Evolutionary conservation across 1,284 basidiomycete species (phyloP).

Genomic region (Neotropicomus parvogracilis): DNA sequence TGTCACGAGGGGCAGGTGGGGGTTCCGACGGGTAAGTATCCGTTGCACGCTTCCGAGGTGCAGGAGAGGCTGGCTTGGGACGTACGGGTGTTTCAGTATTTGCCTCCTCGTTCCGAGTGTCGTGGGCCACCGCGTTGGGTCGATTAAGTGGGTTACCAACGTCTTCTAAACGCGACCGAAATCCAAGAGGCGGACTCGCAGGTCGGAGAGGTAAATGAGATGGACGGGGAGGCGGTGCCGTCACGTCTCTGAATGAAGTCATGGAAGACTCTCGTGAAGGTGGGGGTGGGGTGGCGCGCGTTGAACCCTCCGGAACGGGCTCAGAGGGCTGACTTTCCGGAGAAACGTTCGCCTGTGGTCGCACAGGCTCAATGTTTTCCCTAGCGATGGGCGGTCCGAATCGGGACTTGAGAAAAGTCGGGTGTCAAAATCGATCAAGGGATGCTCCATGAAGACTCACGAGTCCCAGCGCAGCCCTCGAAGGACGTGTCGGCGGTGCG

Average conservation of each 20-base stretch:
- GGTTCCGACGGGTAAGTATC: slow-evolving; percentile 11
- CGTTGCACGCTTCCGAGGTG: slow-evolving; percentile 5
- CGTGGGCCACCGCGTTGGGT: background rate
- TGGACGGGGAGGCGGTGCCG: slow-evolving; percentile 7
- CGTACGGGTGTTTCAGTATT: slow-evolving; percentile 6
- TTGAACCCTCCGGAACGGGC: slow-evolving; percentile 15
- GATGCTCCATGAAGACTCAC: slow-evolving; percentile 13
- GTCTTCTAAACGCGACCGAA: slow-evolving; percentile 10
- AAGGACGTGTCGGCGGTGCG: slow-evolving; percentile 10
- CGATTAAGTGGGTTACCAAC: slow-evolving; percentile 2
- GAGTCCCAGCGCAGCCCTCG: slow-evolving; percentile 18
- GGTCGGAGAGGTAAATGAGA: slow-evolving; percentile 26
- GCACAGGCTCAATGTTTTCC: slow-evolving; percentile 15
- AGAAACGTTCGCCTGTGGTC: slow-evolving; percentile 8
- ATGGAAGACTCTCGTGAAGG: slow-evolving; percentile 32
- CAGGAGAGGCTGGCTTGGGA: slow-evolving; percentile 9
- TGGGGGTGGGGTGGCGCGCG: slow-evolving; percentile 30
- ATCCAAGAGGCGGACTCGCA: slow-evolving; percentile 17
- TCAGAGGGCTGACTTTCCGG: slow-evolving; percentile 19
- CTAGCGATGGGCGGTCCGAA: slow-evolving; percentile 32
- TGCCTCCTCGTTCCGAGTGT: slow-evolving; percentile 5
- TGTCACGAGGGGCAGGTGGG: slow-evolving; percentile 6
- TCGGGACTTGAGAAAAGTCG: slow-evolving; percentile 25
- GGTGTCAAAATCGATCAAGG: background rate
- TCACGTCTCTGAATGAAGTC: slow-evolving; percentile 18